phyloP scores from a whole-genome alignment of 2,329 filamentous ascomycete species.

The Furcasterigmium furcatum region DNA sequence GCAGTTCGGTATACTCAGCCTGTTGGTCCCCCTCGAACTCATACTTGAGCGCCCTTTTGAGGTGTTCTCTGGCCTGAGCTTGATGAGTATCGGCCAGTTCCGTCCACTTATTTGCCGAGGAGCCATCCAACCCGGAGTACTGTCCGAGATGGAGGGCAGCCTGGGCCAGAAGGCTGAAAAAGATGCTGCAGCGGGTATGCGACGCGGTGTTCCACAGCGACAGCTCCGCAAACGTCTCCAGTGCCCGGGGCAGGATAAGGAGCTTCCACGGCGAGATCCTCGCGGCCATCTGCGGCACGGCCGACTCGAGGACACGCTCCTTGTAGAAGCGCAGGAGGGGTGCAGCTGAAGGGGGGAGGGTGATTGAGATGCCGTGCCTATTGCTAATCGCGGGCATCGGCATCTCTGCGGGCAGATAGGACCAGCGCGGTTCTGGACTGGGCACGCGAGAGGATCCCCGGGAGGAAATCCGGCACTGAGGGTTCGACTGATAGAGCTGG shows the following conservation, averaged over 20 bases:
- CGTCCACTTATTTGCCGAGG: constrained; percentile 19
- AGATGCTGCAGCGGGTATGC: constrained; percentile 30
- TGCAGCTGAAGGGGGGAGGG: constrained; percentile 15
- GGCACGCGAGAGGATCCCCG: neutral
- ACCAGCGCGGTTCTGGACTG: neutral
- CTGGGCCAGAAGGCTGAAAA: constrained; percentile 35
- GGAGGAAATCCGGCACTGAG: neutral
- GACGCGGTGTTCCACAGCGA: constrained; percentile 33
- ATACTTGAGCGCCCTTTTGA: constrained; percentile 27
- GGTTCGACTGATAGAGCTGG: too few relatives aligned
- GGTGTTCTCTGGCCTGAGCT: constrained; percentile 22
- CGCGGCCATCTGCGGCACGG: constrained; percentile 22
- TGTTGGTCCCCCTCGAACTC: constrained; percentile 25
- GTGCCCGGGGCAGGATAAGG: constrained; percentile 35
- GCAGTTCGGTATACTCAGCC: constrained; percentile 38
- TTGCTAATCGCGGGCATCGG: neutral
- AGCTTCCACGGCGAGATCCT: constrained; percentile 40
- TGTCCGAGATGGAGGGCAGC: constrained; percentile 36
- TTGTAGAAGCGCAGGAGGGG: constrained; percentile 23
- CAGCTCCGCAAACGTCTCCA: constrained; percentile 36
- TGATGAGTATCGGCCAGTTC: constrained; percentile 23
- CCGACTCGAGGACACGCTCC: constrained; percentile 19
- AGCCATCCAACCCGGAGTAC: constrained; percentile 1
- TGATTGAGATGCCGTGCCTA: neutral
- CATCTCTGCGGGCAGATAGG: too few relatives aligned